phyloP scores from a whole-genome alignment of 352 stramenopile genomes.

The Globisporangium heterothallicum region DNA sequence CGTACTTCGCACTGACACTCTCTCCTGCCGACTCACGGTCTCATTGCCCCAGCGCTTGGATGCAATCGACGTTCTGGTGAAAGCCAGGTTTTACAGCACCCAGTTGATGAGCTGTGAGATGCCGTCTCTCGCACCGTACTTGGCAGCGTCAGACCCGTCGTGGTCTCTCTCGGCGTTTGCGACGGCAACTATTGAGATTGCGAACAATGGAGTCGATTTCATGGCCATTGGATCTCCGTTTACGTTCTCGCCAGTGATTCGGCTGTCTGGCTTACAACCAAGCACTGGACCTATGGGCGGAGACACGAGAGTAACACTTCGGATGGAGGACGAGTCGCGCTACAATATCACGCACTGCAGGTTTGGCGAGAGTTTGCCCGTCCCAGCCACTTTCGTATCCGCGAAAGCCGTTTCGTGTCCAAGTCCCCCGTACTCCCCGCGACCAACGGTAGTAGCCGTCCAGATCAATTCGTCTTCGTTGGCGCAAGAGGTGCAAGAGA shows the following conservation, averaged over 20 bases:
- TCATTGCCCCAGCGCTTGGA: conserved; percentile 18
- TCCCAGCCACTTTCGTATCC: conserved; percentile 6
- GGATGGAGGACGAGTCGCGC: neutral
- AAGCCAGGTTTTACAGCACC: conserved; percentile 18
- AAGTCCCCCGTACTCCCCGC: conserved; percentile 15
- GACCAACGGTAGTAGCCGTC: conserved; percentile 16
- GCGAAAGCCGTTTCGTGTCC: conserved; percentile 17
- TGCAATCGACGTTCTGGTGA: conserved; percentile 7
- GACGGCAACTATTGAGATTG: conserved; percentile 26
- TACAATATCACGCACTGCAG: conserved; percentile 26
- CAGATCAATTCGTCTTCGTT: conserved; percentile 6
- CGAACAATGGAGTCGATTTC: conserved; percentile 53
- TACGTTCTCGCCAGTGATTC: conserved; percentile 18
- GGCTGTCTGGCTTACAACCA: conserved; percentile 15
- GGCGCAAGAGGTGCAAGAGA: conserved; percentile 22
- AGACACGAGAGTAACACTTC: conserved; percentile 20
- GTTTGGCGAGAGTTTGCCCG: conserved; percentile 19
- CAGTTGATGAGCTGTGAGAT: conserved; percentile 25
- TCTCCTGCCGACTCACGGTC: conserved; percentile 35
- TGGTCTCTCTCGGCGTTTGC: conserved; percentile 17
- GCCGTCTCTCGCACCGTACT: conserved; percentile 17
- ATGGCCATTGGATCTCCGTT: conserved; percentile 17
- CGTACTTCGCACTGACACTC: conserved; percentile 17
- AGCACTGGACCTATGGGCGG: conserved; percentile 18
- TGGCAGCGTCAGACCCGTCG: conserved; percentile 8